A percentile compares a stretch with the other conserved stretches of the same genome.
phyloP scores from a whole-genome alignment of 495 filamentous ascomycete species.

The Acidomyces sp. region DNA sequence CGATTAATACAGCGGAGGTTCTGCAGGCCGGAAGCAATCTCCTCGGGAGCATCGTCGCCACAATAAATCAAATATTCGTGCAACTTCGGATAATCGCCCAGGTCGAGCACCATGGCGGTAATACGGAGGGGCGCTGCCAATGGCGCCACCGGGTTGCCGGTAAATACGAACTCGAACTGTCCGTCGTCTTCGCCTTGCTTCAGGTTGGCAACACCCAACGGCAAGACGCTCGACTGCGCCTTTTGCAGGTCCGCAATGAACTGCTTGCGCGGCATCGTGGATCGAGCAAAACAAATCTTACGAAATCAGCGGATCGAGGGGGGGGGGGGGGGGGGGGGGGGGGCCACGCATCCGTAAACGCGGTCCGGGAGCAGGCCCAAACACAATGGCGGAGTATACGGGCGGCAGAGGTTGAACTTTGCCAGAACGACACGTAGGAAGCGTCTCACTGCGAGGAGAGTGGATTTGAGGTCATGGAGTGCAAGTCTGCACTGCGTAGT shows the following conservation, averaged over 20 bases:
- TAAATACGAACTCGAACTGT: constrained; percentile 42
- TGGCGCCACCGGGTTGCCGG: constrained; percentile 2
- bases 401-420: constrained; percentile 1
- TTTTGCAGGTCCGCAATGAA: constrained; percentile 41
- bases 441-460: too few species aligned
- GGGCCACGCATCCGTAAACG: too few species aligned
- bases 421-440: too few species aligned
- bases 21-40: constrained; percentile 37
- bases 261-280: constrained; percentile 44
- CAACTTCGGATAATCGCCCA: constrained; percentile 49
- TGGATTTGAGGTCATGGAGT: too few species aligned
- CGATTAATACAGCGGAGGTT: constrained; percentile 23
- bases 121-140: constrained; percentile 31
- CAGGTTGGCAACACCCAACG: constrained; percentile 35
- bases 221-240: constrained; percentile 25
- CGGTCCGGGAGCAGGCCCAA: too few species aligned
- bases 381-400: too few species aligned
- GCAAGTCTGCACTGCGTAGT: too few species aligned
- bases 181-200: constrained; percentile 48
- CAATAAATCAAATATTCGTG: constrained; percentile 51
- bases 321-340: too few species aligned
- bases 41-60: constrained; percentile 35
- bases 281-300: too few species aligned
- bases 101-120: constrained; percentile 39
- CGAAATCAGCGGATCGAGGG: too few species aligned